Conservation (phyloP, 805 yeast genomes). For the Saccharomyces jurei region DNA sequence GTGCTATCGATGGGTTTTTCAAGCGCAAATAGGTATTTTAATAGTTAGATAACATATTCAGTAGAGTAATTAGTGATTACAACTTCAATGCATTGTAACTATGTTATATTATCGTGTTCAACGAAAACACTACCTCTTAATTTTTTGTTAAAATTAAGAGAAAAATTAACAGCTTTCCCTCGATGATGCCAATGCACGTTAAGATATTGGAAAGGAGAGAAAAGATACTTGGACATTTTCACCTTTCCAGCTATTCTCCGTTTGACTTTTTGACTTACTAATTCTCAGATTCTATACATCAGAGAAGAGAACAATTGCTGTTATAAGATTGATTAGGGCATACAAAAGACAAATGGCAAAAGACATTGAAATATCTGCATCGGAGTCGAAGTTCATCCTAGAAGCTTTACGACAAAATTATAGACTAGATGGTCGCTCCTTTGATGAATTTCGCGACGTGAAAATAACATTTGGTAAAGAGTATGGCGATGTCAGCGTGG, state of each 20-base stretch:
- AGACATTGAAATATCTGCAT: conserved; percentile 51
- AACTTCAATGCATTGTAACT: neutral
- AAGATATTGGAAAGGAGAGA: neutral
- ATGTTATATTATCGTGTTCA: neutral
- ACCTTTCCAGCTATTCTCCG: neutral
- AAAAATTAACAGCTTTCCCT: neutral
- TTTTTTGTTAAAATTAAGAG: neutral
- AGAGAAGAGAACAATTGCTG: neutral
- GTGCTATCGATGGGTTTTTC: conserved; percentile 66
- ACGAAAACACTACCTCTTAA: neutral
- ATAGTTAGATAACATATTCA: neutral
- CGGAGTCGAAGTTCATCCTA: conserved; percentile 54
- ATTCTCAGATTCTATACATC: neutral
- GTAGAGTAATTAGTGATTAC: neutral
- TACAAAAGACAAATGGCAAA: conserved; percentile 42
- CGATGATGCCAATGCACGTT: neutral
- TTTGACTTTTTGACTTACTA: neutral
- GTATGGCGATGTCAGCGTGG: conserved; percentile 74
- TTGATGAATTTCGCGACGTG: conserved; percentile 58
- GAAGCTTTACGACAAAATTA: conserved; percentile 54
- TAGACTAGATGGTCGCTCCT: conserved; percentile 63
- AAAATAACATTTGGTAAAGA: conserved; percentile 59
- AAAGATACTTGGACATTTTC: neutral
- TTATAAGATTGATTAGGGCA: neutral
- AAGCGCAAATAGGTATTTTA: conserved; percentile 30